phyloP scores from a whole-genome alignment of 257 asterid genomes.

The Jaltomata sinuosa region DNA sequence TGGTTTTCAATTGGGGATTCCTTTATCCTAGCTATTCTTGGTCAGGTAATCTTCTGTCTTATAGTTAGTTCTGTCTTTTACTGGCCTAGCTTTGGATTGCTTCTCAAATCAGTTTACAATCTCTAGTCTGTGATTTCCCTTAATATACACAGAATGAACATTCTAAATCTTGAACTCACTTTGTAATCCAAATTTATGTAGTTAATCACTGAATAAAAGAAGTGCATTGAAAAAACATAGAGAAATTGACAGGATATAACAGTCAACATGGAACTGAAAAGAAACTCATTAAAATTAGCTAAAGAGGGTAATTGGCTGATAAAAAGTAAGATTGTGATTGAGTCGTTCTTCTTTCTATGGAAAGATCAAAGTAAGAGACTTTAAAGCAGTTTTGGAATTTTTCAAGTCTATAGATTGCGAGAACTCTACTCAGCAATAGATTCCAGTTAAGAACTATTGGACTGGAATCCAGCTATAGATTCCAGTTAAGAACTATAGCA shows the following conservation, averaged over 20 bases:
- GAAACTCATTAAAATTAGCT: not conserved
- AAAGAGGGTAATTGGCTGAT: not conserved
- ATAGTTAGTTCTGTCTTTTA: not conserved
- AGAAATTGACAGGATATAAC: not conserved
- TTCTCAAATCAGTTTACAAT: not conserved
- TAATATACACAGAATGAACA: not conserved
- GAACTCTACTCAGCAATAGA: not conserved
- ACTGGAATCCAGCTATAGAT: not conserved
- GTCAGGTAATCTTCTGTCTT: constrained; percentile 50
- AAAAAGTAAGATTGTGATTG: no score
- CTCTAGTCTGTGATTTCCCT: not conserved
- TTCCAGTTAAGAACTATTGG: not conserved
- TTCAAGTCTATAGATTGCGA: not conserved
- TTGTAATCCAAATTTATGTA: not conserved
- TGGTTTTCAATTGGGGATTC: constrained; percentile 98
- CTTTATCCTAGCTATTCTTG: constrained; percentile 77
- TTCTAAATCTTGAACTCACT: not conserved
- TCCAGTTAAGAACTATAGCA: not conserved
- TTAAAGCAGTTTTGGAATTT: not conserved
- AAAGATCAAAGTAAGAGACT: not conserved
- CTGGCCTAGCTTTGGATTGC: not conserved
- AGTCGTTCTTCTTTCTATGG: not conserved
- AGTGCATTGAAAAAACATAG: not conserved
- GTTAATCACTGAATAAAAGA: not conserved
- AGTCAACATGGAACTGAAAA: not conserved